A percentile compares a stretch with the other conserved stretches of the same genome.
Conservation (phyloP, 2,329 filamentous ascomycete species). For the Knufia petricola region DNA sequence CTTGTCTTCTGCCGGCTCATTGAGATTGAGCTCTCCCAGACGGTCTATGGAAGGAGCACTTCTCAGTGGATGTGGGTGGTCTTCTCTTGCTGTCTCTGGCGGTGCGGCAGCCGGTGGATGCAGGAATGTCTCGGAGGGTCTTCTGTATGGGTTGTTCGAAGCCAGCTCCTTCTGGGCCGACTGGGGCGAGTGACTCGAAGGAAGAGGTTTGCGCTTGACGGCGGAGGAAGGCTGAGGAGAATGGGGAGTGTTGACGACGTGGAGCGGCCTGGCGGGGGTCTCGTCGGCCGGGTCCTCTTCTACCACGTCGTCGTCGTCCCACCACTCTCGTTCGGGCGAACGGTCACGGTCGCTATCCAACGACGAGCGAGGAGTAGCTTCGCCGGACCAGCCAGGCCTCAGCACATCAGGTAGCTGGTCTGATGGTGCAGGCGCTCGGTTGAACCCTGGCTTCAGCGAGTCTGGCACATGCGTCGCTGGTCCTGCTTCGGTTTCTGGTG, state of each 20-base stretch:
- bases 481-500: too few species aligned
- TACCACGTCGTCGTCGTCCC: slow-evolving; percentile 17
- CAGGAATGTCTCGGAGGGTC: slow-evolving; percentile 14
- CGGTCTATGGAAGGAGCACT: slow-evolving; percentile 3
- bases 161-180: slow-evolving; percentile 10
- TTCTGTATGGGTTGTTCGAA: slow-evolving; percentile 23
- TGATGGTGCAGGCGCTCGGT: slow-evolving; percentile 2
- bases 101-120: background rate
- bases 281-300: background rate
- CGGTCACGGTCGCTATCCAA: slow-evolving; percentile 21
- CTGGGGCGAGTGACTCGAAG: slow-evolving; percentile 4
- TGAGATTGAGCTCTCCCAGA: background rate
- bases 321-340: slow-evolving; percentile 20
- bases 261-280: background rate
- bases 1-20: background rate
- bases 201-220: slow-evolving; percentile 7
- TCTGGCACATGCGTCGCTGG: too few species aligned
- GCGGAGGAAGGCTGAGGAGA: background rate
- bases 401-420: slow-evolving; percentile 15
- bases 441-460: slow-evolving; percentile 13
- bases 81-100: background rate
- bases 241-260: slow-evolving; percentile 10
- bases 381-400: slow-evolving; percentile 17
- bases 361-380: slow-evolving; percentile 22
- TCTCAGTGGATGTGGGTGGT: slow-evolving; percentile 8